Evolutionary conservation across 75 land plant species (phyloP).

Genomic region (Picea sitchensis): DNA sequence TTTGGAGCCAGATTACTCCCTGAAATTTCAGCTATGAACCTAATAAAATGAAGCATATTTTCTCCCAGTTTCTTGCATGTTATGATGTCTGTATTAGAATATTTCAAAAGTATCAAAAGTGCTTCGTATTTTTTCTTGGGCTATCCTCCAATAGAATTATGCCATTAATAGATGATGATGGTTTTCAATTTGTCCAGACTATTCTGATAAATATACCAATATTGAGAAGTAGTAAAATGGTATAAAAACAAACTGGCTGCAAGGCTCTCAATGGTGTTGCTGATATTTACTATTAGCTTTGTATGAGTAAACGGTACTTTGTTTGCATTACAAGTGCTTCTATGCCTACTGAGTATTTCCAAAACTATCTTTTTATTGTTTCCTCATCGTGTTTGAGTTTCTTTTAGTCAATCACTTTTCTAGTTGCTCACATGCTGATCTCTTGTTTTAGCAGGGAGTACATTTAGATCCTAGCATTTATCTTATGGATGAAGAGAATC

Average conservation of each 20-base stretch:
- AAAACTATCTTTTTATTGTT: neutral
- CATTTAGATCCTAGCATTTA: slow-evolving; percentile 96
- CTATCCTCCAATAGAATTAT: too few species aligned
- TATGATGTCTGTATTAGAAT: neutral
- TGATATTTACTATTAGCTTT: too few species aligned
- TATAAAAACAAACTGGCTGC: too few species aligned
- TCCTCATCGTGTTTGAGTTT: neutral
- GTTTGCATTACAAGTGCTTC: neutral
- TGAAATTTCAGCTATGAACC: slow-evolving; percentile 40
- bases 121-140: neutral
- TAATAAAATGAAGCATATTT: slow-evolving; percentile 4
- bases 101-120: neutral
- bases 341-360: neutral
- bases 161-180: too few species aligned
- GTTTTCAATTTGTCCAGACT: too few species aligned
- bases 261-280: too few species aligned
- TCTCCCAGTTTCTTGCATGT: neutral
- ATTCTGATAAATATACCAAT: too few species aligned
- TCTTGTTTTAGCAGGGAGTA: slow-evolving; percentile 54
- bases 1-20: too few species aligned
- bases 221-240: too few species aligned
- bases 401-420: neutral
- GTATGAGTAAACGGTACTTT: neutral
- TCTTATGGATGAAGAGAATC: slow-evolving; percentile 83
- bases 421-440: neutral